Conservation (phyloP, 208 protist species). For the Wallacemonas sp. region DNA sequence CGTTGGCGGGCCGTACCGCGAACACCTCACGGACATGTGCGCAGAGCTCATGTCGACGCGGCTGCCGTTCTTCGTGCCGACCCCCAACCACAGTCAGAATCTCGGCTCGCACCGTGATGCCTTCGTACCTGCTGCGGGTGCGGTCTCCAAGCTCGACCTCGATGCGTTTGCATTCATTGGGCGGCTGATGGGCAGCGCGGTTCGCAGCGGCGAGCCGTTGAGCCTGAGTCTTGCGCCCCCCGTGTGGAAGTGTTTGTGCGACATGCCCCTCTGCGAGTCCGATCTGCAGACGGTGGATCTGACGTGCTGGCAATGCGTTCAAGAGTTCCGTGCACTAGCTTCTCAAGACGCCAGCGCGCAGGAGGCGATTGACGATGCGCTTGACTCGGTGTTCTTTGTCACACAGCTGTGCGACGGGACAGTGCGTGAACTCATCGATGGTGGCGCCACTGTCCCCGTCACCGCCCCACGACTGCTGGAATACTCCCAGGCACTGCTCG, state of each 20-base stretch:
- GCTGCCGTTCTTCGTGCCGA: constrained; percentile 90
- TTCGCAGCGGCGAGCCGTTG: constrained; percentile 91
- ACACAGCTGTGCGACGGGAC: constrained; percentile 81
- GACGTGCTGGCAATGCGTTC: constrained; percentile 84
- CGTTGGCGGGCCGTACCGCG: constrained; percentile 91
- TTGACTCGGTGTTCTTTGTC: constrained; percentile 85
- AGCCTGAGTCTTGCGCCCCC: constrained; percentile 89
- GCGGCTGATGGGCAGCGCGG: constrained; percentile 92
- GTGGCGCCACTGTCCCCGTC: constrained; percentile 56
- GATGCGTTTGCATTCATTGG: constrained; percentile 91
- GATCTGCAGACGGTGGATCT: constrained; percentile 81
- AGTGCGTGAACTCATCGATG: constrained; percentile 67
- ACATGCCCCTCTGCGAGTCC: constrained; percentile 59
- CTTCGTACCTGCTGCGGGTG: constrained; percentile 83
- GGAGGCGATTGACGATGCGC: constrained; percentile 77
- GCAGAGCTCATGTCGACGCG: constrained; percentile 83
- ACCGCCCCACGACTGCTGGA: constrained; percentile 71
- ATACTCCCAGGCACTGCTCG: constrained; percentile 76
- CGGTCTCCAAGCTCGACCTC: constrained; percentile 44
- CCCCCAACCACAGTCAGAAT: constrained; percentile 86
- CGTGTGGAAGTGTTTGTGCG: constrained; percentile 89
- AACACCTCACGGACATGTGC: constrained; percentile 93
- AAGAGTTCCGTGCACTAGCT: constrained; percentile 69
- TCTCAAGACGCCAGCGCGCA: constrained; percentile 9
- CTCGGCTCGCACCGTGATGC: constrained; percentile 84